Conservation (phyloP, 78 protist species). For the Blattamonas nauphoetae region DNA sequence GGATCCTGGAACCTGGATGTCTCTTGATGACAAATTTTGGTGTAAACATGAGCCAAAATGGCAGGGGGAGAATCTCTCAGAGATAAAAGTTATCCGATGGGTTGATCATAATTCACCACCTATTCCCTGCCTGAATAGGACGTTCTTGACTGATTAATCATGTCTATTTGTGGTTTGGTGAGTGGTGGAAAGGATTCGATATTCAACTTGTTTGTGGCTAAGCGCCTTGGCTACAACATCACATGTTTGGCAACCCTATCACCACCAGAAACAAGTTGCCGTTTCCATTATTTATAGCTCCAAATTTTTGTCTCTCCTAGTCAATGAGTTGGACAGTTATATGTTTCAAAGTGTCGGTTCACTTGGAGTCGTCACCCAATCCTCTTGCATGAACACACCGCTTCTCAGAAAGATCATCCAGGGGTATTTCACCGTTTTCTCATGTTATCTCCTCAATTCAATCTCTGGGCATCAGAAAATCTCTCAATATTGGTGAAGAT, state of each 20-base stretch:
- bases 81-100: neutral
- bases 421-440: neutral
- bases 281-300: too few relatives aligned
- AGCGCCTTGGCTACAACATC: neutral
- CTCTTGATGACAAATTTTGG: neutral
- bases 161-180: constrained; percentile 7
- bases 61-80: too few relatives aligned
- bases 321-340: neutral
- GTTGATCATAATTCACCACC: neutral
- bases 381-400: neutral
- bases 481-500: neutral
- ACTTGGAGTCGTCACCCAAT: neutral
- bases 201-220: neutral
- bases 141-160: neutral
- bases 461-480: neutral
- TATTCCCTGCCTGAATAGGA: too few relatives aligned
- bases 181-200: constrained; percentile 28
- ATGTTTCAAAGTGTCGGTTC: constrained; percentile 18
- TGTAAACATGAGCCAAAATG: neutral
- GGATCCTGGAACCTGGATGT: neutral
- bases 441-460: neutral
- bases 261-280: neutral
- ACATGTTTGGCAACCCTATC: neutral
- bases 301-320: too few relatives aligned
- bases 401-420: neutral